phyloP scores from a whole-genome alignment of 2,329 filamentous ascomycete species.

The Pseudogymnoascus sp. region DNA sequence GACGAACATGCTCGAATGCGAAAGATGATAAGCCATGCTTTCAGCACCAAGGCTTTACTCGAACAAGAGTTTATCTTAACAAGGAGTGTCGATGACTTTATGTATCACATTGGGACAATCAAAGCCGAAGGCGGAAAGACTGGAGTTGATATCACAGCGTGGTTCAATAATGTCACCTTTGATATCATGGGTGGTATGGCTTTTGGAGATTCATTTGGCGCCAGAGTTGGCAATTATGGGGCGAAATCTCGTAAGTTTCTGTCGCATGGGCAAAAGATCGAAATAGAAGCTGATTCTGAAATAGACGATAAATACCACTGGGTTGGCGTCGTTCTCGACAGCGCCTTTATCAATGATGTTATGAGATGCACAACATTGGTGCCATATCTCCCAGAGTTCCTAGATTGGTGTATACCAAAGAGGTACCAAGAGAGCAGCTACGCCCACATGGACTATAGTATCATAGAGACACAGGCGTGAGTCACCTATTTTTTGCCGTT shows the following conservation, averaged over 20 bases:
- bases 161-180: constrained; percentile 31
- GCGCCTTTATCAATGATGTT: constrained; percentile 21
- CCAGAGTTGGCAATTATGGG: constrained; percentile 2
- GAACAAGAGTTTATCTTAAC: constrained; percentile 20
- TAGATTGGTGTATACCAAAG: neutral
- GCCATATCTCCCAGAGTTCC: neutral
- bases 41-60: constrained; percentile 18
- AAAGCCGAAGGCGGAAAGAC: neutral
- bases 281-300: neutral
- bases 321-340: constrained; percentile 20
- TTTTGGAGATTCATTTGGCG: constrained; percentile 28
- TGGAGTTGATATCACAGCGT: constrained; percentile 11
- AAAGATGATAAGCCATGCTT: constrained; percentile 19
- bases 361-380: constrained; percentile 15
- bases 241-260: constrained; percentile 2
- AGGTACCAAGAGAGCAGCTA: constrained; percentile 4
- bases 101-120: constrained; percentile 13
- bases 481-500: neutral
- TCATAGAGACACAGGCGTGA: neutral
- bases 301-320: constrained; percentile 19
- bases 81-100: constrained; percentile 12
- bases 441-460: constrained; percentile 1
- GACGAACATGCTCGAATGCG: constrained; percentile 20
- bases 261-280: neutral
- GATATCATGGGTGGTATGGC: constrained; percentile 32